A percentile compares a stretch with the other conserved stretches of the same genome.
Evolutionary conservation across 1,284 basidiomycete genomes (phyloP).

Genomic region (Ustilago cynodontis): DNA sequence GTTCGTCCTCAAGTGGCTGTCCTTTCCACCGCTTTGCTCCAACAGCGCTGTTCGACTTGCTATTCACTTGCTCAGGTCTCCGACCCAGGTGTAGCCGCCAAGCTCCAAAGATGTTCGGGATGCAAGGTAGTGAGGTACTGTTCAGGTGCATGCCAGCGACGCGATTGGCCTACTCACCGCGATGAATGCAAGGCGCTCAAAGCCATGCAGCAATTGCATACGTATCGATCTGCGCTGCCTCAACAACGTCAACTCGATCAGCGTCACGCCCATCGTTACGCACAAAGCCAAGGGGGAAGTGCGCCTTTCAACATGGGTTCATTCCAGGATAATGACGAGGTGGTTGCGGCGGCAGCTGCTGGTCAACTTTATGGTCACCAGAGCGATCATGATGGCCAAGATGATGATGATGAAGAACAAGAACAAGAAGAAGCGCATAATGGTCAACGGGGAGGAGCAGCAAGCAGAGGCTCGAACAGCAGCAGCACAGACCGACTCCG

Average conservation of each 20-base stretch:
- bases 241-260: constrained; percentile 30
- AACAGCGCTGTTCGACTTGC: constrained; percentile 44
- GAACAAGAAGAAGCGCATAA: no score
- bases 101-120: constrained; percentile 48
- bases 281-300: constrained; percentile 17
- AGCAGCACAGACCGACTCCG: constrained; percentile 13
- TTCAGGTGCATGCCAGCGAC: constrained; percentile 39
- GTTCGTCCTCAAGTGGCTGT: constrained; percentile 38
- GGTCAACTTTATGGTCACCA: constrained; percentile 13
- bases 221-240: constrained; percentile 27
- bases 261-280: constrained; percentile 27
- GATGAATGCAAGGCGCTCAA: constrained; percentile 55
- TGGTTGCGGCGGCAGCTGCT: constrained; percentile 26
- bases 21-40: constrained; percentile 38
- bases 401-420: constrained; percentile 5
- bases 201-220: constrained; percentile 40
- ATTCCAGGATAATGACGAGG: constrained; percentile 45
- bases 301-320: constrained; percentile 34
- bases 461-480: constrained; percentile 1
- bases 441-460: not conserved
- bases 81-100: constrained; percentile 4
- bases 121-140: constrained; percentile 54
- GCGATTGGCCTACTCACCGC: constrained; percentile 46
- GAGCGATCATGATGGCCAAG: constrained; percentile 13
- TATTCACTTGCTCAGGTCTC: constrained; percentile 18